These are phyloP conservation scores for Neoscytalidium dimidiatum DNA, from an alignment of 2,329 filamentous ascomycete genomes.

Conservation along the genomic window DNA sequence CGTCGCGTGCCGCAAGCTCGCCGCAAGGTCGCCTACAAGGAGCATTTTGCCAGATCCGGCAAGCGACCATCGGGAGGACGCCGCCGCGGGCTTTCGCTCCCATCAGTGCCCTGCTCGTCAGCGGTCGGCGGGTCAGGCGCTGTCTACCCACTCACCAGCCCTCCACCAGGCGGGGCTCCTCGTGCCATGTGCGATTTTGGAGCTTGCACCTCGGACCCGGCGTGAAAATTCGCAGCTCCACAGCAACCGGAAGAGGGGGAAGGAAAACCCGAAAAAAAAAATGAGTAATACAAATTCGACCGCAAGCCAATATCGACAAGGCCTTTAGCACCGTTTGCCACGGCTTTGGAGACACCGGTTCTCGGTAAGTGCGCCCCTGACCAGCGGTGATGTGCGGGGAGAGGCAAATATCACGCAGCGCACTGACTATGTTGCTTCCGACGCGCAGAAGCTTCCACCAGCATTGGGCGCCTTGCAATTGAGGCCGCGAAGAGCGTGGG, in stretches of 20 bases:
- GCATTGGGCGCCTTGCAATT: not conserved
- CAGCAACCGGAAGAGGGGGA: not conserved
- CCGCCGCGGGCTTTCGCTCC: not conserved
- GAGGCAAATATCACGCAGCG: slow-evolving; percentile 16
- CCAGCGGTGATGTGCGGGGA: slow-evolving; percentile 15
- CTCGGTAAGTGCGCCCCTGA: slow-evolving; percentile 15
- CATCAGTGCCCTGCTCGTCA: not conserved
- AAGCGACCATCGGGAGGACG: not conserved
- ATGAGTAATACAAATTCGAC: not conserved
- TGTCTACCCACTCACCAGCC: not conserved
- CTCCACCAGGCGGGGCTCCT: not conserved
- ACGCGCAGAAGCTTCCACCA: not conserved
- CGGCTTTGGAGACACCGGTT: slow-evolving; percentile 10
- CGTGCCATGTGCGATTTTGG: not conserved
- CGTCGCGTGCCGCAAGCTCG: not conserved
- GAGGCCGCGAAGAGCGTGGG: not conserved
- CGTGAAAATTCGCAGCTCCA: slow-evolving; percentile 3
- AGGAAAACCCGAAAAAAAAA: too few relatives aligned
- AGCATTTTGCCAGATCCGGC: not conserved
- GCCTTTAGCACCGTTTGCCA: not conserved
- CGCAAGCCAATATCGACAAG: not conserved
- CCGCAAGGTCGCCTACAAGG: not conserved
- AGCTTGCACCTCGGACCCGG: not conserved
- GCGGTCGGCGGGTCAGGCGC: not conserved
- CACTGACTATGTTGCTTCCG: not conserved